Conservation (phyloP, 2,329 filamentous ascomycete species). For the Cercospora nicotianae region DNA sequence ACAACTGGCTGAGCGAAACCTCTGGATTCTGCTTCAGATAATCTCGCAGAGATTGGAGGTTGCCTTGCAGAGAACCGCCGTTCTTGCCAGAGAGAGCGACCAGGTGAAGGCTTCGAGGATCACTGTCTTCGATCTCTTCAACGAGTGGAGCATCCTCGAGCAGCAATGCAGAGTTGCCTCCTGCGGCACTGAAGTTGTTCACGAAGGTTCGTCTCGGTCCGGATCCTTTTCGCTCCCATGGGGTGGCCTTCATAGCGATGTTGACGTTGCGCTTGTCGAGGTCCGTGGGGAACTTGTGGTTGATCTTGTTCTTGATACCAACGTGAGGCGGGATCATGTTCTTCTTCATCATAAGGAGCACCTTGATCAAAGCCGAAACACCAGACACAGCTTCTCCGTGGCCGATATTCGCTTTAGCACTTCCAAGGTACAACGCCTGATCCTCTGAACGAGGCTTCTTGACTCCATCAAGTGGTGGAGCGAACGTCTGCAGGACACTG, state of each 20-base stretch:
- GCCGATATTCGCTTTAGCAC: background rate
- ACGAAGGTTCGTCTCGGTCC: constrained; percentile 18
- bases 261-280: background rate
- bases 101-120: constrained; percentile 2
- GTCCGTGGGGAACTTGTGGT: background rate
- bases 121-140: background rate
- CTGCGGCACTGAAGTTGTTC: constrained; percentile 44
- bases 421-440: background rate
- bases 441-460: background rate
- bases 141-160: constrained; percentile 29
- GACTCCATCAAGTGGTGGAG: background rate
- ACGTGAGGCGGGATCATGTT: background rate
- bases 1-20: constrained; percentile 16
- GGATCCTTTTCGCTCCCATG: background rate
- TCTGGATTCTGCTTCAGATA: constrained; percentile 5
- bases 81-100: constrained; percentile 31
- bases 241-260: background rate
- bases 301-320: background rate
- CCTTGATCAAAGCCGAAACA: background rate
- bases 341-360: background rate
- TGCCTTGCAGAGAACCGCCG: constrained; percentile 19
- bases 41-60: constrained; percentile 10
- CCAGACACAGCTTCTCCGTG: background rate
- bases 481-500: background rate
- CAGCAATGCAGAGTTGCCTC: constrained; percentile 40